Base-by-base conservation (phyloP, 441 rosid genomes). In the Cnidoscolus chayamansa region DNA sequence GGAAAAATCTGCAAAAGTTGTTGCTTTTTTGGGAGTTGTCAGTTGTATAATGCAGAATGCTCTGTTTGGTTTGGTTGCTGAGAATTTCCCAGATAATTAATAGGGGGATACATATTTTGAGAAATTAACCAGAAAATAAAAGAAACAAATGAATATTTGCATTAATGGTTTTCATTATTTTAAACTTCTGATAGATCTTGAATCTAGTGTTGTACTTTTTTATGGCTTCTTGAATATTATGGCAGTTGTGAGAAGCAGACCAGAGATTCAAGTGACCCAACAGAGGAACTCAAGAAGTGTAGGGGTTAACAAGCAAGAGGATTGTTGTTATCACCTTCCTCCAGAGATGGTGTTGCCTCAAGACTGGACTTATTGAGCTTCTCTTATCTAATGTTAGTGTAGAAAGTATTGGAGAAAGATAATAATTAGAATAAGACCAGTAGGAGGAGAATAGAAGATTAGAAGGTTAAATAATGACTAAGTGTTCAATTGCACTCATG, bases 281-380 rank as follows among this genome's bases (percentile, higher is more conserved):
- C 76, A 67, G 68, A 76, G 73, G 59, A 79, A 71, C 11, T 50
- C 75, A 76, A 53, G 19, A 57, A 78, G 67, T 53, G 65, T 32
- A 3, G 73, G 67, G 40, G 48, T 51, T n/a, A 72, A 53, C 50
- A 78, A 75, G 70, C 79, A 69, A 37, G 73, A 84, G 25, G 85
- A 79, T 64, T 81, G 80, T 71, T 56, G 74, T 62, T 70, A 78
- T 53, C 81, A 81, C 76, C 84, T 83, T 63, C 78, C 87, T 45
- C 78, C 84, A 1, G 84, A 86, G 56, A 81, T 86, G 80, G 80
- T 63, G 45, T 73, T 84, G 80, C 85, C 83, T 31, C 72, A 65
- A 40, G 85, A 84, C 73, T 78, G 82, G 82, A 72, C 85, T 57
- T 80, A 82, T 32, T 81, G 78, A 78, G 13, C 50, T 32, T 20